A percentile compares a stretch with the other conserved stretches of the same genome.
Evolutionary conservation across 2,329 filamentous ascomycete species (phyloP).

Genomic region (Aspergillus hortae): DNA sequence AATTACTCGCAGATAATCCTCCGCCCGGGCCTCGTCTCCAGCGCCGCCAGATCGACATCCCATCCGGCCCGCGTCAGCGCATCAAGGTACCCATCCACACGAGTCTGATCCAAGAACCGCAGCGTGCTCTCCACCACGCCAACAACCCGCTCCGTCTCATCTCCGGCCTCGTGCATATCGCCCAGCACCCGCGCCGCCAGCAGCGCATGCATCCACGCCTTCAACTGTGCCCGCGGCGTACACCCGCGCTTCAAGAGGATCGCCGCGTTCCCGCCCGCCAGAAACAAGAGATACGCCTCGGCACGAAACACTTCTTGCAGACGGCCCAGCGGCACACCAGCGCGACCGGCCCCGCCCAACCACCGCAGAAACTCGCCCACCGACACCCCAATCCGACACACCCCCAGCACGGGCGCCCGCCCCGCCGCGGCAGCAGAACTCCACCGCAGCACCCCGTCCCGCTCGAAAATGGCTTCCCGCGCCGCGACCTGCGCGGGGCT

Average conservation of each 20-base stretch:
- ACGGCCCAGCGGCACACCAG: conserved; percentile 39
- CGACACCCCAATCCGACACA: conserved; percentile 53
- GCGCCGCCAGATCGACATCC: conserved; percentile 60
- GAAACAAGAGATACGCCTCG: conserved; percentile 62
- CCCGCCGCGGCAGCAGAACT: conserved; percentile 16
- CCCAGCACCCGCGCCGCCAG: conserved; percentile 38
- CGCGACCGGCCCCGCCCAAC: background rate
- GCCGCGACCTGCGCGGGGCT: conserved; percentile 63
- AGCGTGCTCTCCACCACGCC: conserved; percentile 43
- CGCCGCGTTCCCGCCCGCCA: conserved; percentile 40
- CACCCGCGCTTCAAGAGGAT: conserved; percentile 64
- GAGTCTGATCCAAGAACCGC: conserved; percentile 34
- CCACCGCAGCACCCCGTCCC: conserved; percentile 64
- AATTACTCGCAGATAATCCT: conserved; percentile 23
- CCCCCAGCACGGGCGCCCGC: conserved; percentile 39
- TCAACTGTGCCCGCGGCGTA: conserved; percentile 50
- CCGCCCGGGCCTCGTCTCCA: conserved; percentile 62
- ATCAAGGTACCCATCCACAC: conserved; percentile 45
- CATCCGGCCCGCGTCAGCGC: conserved; percentile 54
- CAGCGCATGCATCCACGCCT: conserved; percentile 62
- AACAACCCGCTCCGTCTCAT: conserved; percentile 15
- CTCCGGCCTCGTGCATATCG: too few species aligned
- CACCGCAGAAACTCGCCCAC: conserved; percentile 33
- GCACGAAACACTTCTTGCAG: conserved; percentile 51
- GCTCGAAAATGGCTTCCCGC: conserved; percentile 57